Conservation (phyloP, 192 early-diverging fungal genomes). For the Thamnidium elegans region DNA sequence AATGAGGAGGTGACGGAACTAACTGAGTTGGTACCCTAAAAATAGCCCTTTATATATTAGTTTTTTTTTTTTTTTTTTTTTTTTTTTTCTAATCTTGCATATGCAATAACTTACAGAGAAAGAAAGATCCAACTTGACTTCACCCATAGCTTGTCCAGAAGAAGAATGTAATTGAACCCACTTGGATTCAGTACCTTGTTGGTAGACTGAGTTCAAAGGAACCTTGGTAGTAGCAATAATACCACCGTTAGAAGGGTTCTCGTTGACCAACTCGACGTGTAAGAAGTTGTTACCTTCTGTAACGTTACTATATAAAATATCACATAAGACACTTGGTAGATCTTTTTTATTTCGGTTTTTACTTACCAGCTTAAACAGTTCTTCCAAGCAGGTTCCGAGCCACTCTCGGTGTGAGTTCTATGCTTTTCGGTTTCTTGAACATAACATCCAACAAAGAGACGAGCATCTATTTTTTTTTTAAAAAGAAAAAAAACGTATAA, state of each 20-base stretch:
- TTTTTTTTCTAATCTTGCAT: no score
- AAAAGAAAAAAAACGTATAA: not conserved
- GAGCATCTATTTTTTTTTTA: conserved; percentile 17
- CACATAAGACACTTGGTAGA: not conserved
- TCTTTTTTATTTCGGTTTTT: not conserved
- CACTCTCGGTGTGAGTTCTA: conserved; percentile 27
- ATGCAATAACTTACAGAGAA: conserved; percentile 13
- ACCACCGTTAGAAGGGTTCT: conserved; percentile 20
- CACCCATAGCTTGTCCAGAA: conserved; percentile 9
- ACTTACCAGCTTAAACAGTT: conserved; percentile 29
- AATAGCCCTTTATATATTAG: not conserved
- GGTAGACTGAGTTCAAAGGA: conserved; percentile 3
- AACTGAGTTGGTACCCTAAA: conserved; percentile 7
- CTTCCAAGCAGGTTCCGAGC: conserved; percentile 28
- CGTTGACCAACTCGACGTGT: conserved; percentile 35
- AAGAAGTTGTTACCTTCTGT: conserved; percentile 17
- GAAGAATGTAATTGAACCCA: not conserved
- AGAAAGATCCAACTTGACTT: conserved; percentile 1
- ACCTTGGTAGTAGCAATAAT: conserved; percentile 21
- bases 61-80: not conserved
- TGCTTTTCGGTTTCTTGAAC: conserved; percentile 33
- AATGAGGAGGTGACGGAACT: conserved; percentile 12
- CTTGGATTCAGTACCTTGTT: conserved; percentile 13
- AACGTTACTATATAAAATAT: conserved; percentile 25
- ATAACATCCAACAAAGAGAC: conserved; percentile 33